phyloP scores from a whole-genome alignment of 2,329 filamentous ascomycete species.

The Calonectria fujianensis region DNA sequence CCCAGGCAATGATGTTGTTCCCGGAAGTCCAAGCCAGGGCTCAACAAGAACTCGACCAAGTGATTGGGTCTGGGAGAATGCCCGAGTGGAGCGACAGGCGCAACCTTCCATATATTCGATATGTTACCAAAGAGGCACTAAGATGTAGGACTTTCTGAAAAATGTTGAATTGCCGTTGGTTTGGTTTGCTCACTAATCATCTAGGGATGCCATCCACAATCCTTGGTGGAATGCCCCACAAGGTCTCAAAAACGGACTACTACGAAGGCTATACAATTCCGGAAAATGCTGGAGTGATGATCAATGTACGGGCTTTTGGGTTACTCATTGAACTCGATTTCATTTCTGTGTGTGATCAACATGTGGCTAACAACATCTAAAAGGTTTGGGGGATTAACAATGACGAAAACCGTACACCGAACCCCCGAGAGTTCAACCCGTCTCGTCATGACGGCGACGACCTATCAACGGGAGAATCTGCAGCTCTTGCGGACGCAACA shows the following conservation, averaged over 20 bases:
- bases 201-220: slow-evolving; percentile 32
- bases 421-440: slow-evolving; percentile 27
- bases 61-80: slow-evolving; percentile 9
- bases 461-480: slow-evolving; percentile 20
- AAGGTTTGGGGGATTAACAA: slow-evolving; percentile 33
- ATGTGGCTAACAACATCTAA: background rate
- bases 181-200: background rate
- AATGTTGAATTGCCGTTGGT: background rate
- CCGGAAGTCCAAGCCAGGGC: slow-evolving; percentile 26
- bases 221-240: slow-evolving; percentile 27
- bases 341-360: background rate
- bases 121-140: slow-evolving; percentile 20
- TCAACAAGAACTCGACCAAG: slow-evolving; percentile 28
- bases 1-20: slow-evolving; percentile 27
- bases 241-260: slow-evolving; percentile 3
- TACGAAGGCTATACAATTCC: slow-evolving; percentile 30
- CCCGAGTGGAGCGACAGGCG: slow-evolving; percentile 22
- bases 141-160: slow-evolving; percentile 7
- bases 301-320: slow-evolving; percentile 10
- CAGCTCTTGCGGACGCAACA: slow-evolving; percentile 15
- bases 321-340: background rate
- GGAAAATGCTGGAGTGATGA: slow-evolving; percentile 29
- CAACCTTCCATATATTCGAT: slow-evolving; percentile 25
- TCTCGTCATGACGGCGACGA: slow-evolving; percentile 17
- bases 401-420: slow-evolving; percentile 3